Conservation (phyloP, 371 early-diverging fungal genomes). For the Mortierella sp. region DNA sequence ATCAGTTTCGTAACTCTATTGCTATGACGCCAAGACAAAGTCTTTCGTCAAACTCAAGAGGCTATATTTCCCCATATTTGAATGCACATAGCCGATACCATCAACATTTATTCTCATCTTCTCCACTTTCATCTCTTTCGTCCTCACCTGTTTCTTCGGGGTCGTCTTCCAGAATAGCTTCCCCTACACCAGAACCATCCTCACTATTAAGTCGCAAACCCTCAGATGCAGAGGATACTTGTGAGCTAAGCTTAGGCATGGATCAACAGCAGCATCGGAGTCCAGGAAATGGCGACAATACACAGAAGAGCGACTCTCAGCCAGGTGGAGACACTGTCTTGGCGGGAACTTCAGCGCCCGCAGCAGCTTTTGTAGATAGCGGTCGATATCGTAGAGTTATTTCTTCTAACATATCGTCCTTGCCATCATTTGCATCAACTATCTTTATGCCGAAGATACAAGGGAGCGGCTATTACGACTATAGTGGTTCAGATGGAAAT, state of each 20-base stretch:
- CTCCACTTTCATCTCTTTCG: constrained; percentile 19
- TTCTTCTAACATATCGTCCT: constrained; percentile 22
- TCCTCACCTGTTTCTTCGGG: constrained; percentile 22
- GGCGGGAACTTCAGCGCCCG: neutral
- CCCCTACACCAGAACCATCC: constrained; percentile 8
- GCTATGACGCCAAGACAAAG: constrained; percentile 12
- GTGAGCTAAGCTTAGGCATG: neutral
- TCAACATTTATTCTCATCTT: constrained; percentile 11
- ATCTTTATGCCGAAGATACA: constrained; percentile 21
- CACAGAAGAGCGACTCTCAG: neutral
- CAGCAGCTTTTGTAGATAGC: neutral
- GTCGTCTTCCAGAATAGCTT: constrained; percentile 27
- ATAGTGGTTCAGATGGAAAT: neutral
- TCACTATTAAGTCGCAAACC: neutral
- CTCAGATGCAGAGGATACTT: neutral
- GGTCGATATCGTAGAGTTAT: neutral
- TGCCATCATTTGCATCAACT: constrained; percentile 37
- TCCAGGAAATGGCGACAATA: neutral
- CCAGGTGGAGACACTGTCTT: neutral
- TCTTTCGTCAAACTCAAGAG: constrained; percentile 15
- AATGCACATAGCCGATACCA: constrained; percentile 6
- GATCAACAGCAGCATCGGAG: neutral
- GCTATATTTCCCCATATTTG: constrained; percentile 26
- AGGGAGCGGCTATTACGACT: neutral
- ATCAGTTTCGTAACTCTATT: neutral